These are phyloP conservation scores for Aspergillus awamori DNA, from an alignment of 2,329 filamentous ascomycete species.

Conservation along the genomic window DNA sequence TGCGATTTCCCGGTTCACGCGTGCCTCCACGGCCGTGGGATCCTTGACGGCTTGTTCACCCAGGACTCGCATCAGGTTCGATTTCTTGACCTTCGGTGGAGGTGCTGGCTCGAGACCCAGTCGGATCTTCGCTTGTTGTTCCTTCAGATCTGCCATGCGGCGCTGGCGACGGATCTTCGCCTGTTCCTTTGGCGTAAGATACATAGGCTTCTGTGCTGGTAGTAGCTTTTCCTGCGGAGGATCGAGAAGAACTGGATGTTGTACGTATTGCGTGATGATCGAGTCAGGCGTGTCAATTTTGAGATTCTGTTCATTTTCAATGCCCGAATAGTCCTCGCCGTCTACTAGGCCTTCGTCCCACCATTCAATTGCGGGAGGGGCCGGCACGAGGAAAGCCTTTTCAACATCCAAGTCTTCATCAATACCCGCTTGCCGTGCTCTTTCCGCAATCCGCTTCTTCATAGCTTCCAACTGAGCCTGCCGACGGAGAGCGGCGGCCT, in stretches of 20 bases:
- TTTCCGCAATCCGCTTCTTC: constrained; percentile 88
- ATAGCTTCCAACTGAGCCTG: constrained; percentile 90
- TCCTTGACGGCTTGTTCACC: constrained; percentile 93
- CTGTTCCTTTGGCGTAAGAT: constrained; percentile 86
- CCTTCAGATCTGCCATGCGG: constrained; percentile 89
- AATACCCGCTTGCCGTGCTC: constrained; percentile 85
- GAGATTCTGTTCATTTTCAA: constrained; percentile 66
- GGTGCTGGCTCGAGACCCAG: constrained; percentile 87
- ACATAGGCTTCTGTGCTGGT: constrained; percentile 83
- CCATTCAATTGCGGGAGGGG: constrained; percentile 90
- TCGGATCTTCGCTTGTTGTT: constrained; percentile 93
- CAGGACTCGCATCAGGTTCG: constrained; percentile 94
- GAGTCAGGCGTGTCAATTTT: constrained; percentile 78
- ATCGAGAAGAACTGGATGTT: constrained; percentile 88
- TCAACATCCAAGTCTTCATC: constrained; percentile 89
- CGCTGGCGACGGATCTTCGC: constrained; percentile 87
- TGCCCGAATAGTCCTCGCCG: constrained; percentile 71
- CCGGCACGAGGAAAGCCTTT: constrained; percentile 82
- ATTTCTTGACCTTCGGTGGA: constrained; percentile 94
- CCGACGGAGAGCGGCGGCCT: constrained; percentile 83
- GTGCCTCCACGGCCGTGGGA: constrained; percentile 92
- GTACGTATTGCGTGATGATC: constrained; percentile 87
- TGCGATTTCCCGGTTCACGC: constrained; percentile 89
- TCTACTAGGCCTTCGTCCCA: constrained; percentile 90
- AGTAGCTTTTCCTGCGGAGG: constrained; percentile 86